Evolutionary conservation across 768 basidiomycete species (phyloP), one percentile per base, ranked within the genome.

Genomic region (Mycena rosella): DNA sequence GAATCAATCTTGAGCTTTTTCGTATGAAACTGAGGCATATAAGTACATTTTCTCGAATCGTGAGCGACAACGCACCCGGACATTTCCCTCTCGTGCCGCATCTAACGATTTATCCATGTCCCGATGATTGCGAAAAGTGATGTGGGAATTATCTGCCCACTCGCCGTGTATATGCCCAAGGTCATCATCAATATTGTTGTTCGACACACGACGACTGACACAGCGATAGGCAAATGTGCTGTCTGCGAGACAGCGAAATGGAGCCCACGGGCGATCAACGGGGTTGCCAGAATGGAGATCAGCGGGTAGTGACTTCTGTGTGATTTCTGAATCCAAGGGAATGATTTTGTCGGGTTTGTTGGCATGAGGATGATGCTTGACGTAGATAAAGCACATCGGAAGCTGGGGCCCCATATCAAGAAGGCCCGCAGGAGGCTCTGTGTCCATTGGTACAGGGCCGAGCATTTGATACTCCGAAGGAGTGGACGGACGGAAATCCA

Each of bases 191-290:
- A 71, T 54, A 3, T 63, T 26, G 17, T 29, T 34, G 26, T 59
- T 65, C 3, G 63, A 3, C 55, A 71, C 42, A 2, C 53, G 58
- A 0, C 56, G 65, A 15, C 54, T 62, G 47, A 74, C 69, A 20
- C 56, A 70, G 53, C 59, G 53, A 24, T 68, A 62, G 5, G 73
- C 56, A 42, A 69, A 74, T 20, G 65, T 63, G 40, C 53, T 55
- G 59, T 74, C 73, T 6, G 72, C 69, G 5, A 60, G 30, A 24
- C 24, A 71, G 0, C 40, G 65, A 32, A 74, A 71, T n/a, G 73
- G 73, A 20, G 69, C 65, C 68, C 68, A 74, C 2, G 73, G 73
- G 26, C 57, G 62, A 0, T 65, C 63, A 2, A 34, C 5, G 34
- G 36, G 45, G 22, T 26, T 47, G n/a, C n/a, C n/a, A n/a, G n/a